Base-by-base conservation (phyloP, 2,329 filamentous ascomycete species). In the Cryphonectria radicalis region DNA sequence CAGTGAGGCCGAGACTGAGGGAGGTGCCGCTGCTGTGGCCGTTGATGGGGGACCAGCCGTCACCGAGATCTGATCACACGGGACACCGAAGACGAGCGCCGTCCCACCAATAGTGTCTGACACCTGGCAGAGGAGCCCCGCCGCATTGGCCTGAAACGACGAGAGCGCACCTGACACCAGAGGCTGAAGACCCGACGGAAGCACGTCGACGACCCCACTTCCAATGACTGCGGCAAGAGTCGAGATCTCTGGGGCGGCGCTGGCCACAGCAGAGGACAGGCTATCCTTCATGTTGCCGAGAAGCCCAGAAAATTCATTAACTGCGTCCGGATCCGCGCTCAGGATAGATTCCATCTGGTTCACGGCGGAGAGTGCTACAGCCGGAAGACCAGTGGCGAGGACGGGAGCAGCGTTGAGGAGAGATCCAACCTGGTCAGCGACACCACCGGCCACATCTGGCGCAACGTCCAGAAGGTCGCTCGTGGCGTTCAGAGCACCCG, bases 351-450 rank as follows among this genome's bases (percentile, higher is more conserved):
- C 72, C 32, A 73, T 46, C 35, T 72, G 67, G 63, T 63, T 66
- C 37, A 72, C 68, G 13, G 66, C 68, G 60, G 66, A 67, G 42
- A 73, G 66, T 22, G 70, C 72, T 50, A 57, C 72, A 60, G 70
- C 72, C 19, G 72, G 72, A 42, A 73, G 46, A 14, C 70, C 72
- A 8, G 72, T 72, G 66, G 70, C 72, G 22, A 73, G 67, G n/a
- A 46, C 43, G 3, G 72, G 72, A 37, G 65, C 72, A 42, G 70
- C 70, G 50, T 72, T 64, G 5, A 73, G 59, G 8, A 73, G 63
- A 55, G 68, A 70, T 14, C 70, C 72, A 35, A 73, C 37, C 46
- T 72, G 67, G 14, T 72, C 66, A 60, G 68, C 70, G 17, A 73
- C 42, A 53, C 70, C 72, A 37, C 57, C 68, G 22, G 68, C 72